Evolutionary conservation across 495 filamentous ascomycete genomes (phyloP).

Genomic region (Annulohypoxylon bovei): DNA sequence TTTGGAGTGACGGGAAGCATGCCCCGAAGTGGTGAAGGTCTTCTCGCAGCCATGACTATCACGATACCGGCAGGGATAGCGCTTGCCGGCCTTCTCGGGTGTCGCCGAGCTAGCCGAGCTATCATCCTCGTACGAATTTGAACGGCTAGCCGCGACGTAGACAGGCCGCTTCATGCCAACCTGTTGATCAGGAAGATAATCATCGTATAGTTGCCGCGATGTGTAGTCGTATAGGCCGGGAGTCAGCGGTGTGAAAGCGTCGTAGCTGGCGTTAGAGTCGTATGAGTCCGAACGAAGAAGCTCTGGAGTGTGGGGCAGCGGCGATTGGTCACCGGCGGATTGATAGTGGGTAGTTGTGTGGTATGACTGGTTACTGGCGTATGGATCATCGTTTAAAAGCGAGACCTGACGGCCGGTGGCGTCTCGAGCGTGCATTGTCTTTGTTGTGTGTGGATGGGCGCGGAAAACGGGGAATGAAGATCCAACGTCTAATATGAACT

Average conservation of each 20-base stretch:
- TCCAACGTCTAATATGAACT: constrained; percentile 25
- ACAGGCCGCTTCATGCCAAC: constrained; percentile 39
- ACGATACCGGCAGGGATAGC: constrained; percentile 72
- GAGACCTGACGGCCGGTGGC: constrained; percentile 62
- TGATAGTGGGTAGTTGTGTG: constrained; percentile 43
- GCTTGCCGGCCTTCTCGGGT: constrained; percentile 61
- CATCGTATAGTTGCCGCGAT: constrained; percentile 51
- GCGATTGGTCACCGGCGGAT: constrained; percentile 44
- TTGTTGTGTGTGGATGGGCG: constrained; percentile 6
- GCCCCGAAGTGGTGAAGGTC: constrained; percentile 94
- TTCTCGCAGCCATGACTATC: constrained; percentile 76
- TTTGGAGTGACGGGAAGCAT: constrained; percentile 95
- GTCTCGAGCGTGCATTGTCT: constrained; percentile 58
- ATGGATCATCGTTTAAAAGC: constrained; percentile 62
- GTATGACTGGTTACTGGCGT: constrained; percentile 44
- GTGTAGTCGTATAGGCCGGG: constrained; percentile 54
- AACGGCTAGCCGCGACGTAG: constrained; percentile 47
- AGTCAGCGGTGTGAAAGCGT: constrained; percentile 59
- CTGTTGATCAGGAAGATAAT: constrained; percentile 46
- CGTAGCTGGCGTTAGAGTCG: constrained; percentile 62
- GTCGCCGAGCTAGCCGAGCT: constrained; percentile 43
- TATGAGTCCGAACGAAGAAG: constrained; percentile 64
- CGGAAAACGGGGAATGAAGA: constrained; percentile 6
- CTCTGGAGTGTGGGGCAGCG: constrained; percentile 58
- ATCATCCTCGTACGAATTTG: constrained; percentile 56